phyloP scores from a whole-genome alignment of 257 asterid genomes.

The Handroanthus guayacan region DNA sequence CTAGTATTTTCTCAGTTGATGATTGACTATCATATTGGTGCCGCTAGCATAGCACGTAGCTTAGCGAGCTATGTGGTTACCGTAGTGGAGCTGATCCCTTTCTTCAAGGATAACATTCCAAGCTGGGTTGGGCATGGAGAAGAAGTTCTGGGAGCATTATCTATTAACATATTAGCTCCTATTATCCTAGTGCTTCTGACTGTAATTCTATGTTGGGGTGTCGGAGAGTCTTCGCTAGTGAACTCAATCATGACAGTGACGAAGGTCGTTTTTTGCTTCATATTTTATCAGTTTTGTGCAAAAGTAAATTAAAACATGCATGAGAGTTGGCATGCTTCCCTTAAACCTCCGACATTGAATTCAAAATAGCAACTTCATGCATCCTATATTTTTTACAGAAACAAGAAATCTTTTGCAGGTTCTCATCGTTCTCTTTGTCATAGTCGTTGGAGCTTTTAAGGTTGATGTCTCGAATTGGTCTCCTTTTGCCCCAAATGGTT shows the following conservation, averaged over 20 bases:
- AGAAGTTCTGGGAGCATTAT: constrained; percentile 69
- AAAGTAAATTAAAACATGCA: constrained; percentile 17
- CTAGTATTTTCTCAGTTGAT: constrained; percentile 91
- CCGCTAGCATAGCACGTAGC: constrained; percentile 98
- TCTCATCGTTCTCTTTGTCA: constrained; percentile 77
- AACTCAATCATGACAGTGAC: constrained; percentile 81
- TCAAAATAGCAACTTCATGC: constrained; percentile 25
- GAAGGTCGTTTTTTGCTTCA: constrained; percentile 56
- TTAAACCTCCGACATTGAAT: neutral
- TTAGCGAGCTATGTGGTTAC: constrained; percentile 83
- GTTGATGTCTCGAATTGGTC: constrained; percentile 91
- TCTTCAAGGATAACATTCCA: constrained; percentile 71
- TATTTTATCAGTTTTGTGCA: neutral
- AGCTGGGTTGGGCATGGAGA: constrained; percentile 94
- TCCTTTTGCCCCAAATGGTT: constrained; percentile 90
- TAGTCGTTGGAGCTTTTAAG: constrained; percentile 76
- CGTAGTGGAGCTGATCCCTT: constrained; percentile 81
- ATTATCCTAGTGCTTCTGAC: constrained; percentile 73
- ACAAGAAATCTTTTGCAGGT: constrained; percentile 60
- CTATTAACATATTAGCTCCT: constrained; percentile 86
- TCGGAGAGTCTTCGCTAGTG: constrained; percentile 89
- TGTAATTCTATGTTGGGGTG: constrained; percentile 82
- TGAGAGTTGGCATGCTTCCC: neutral
- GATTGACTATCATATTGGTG: constrained; percentile 97
- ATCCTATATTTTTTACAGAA: constrained; percentile 38